Base-by-base conservation (phyloP, 495 filamentous ascomycete genomes). In the Chaetomidium leptoderma region DNA sequence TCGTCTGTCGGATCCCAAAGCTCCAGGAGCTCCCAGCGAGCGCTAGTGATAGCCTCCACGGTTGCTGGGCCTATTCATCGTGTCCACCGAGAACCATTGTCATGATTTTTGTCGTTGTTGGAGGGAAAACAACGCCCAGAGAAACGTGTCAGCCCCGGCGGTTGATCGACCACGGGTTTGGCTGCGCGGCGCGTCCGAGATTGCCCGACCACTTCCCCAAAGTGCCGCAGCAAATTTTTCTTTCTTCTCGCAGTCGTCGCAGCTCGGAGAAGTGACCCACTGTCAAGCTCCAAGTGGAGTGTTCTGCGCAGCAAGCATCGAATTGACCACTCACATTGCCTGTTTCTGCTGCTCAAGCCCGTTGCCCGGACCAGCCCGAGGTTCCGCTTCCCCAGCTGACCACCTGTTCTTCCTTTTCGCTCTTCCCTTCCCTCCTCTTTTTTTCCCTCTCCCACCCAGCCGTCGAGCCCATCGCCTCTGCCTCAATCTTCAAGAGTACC, bases 401-500 rank as follows among this genome's bases (percentile, higher is more conserved):
- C 63, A 66, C 64, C 66, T 71, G 61, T 64, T 70, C 60, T 65
- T 66, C 57, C 58, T 63, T 57, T 55, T 59, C 61, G 58, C 59
- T 59, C 64, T 60, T 63, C 65, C 66, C 63, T 68, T 61, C 70
- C n/a, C 70, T 70, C 60, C 65, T 68, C 64, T 66, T 66, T 66
- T 66, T 69, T 71, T 68, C 68, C 60, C 69, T 69, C 72, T 66
- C 68, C 60, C 69, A 66, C 67, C 68, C 70, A 67, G 66, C 68
- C 70, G 70, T 68, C 70, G 63, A 70, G 58, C 63, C n/a, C 57
- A 59, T 63, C 58, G 64, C 62, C 62, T 66, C 58, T 63, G 61
- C 57, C 60, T 55, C 49, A 55, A 53, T 40, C 50, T 46, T 52
- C 51, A 63, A 62, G 59, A 66, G 62, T 65, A 60, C 62, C 65